These are phyloP conservation scores for Gomphus bonarii DNA, from an alignment of 1,284 basidiomycete genomes.

Conservation along the genomic window DNA sequence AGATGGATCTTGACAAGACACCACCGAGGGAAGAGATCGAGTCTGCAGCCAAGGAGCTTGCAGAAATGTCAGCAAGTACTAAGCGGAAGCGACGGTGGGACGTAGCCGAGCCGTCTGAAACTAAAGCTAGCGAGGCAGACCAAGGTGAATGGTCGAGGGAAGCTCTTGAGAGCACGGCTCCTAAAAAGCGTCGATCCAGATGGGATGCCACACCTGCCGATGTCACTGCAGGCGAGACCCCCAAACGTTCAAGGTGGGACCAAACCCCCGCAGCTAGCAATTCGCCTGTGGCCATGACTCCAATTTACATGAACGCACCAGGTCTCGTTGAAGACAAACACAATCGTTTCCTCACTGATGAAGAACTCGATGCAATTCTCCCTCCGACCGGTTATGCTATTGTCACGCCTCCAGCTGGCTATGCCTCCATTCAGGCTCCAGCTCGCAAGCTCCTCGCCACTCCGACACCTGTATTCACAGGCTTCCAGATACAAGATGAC, in stretches of 20 bases:
- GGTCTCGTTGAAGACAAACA: constrained; percentile 87
- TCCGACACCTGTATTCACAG: constrained; percentile 52
- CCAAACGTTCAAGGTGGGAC: constrained; percentile 92
- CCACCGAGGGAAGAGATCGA: constrained; percentile 70
- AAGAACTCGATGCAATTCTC: constrained; percentile 88
- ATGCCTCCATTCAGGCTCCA: constrained; percentile 72
- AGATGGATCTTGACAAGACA: constrained; percentile 82
- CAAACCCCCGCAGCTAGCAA: constrained; percentile 57
- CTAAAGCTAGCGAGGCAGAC: constrained; percentile 47
- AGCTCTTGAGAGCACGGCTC: constrained; percentile 56
- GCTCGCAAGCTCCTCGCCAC: constrained; percentile 66
- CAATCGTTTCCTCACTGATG: constrained; percentile 90
- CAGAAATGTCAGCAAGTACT: constrained; percentile 40
- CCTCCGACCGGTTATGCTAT: constrained; percentile 84
- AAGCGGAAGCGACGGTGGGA: constrained; percentile 89
- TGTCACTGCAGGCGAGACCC: constrained; percentile 40
- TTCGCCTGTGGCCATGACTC: constrained; percentile 43
- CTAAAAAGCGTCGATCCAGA: constrained; percentile 86
- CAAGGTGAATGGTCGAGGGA: constrained; percentile 66
- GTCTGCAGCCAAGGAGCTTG: constrained; percentile 57
- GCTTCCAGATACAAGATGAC: constrained; percentile 95
- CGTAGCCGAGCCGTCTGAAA: constrained; percentile 47
- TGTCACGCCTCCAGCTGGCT: constrained; percentile 90
- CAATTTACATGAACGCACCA: constrained; percentile 79
- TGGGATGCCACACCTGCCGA: constrained; percentile 89